phyloP scores from a whole-genome alignment of 305 asterid species.

The Solanum hybrid region DNA sequence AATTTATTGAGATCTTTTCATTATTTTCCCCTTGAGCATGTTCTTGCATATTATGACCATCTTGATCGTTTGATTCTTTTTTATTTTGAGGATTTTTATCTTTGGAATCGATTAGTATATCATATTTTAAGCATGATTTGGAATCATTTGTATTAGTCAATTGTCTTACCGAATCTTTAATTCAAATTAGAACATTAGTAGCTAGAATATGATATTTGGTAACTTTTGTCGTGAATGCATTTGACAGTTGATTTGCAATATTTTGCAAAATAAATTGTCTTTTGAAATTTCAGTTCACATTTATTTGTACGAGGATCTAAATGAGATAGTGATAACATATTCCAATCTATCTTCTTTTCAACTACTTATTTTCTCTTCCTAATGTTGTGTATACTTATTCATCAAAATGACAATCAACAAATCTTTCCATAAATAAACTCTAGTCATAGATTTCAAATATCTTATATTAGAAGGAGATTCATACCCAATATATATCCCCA shows the following conservation, averaged over 20 bases:
- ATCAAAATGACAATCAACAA: neutral
- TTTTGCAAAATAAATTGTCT: neutral
- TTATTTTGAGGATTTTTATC: neutral
- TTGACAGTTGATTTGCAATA: neutral
- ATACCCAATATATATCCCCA: neutral
- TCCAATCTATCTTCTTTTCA: neutral
- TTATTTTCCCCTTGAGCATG: neutral
- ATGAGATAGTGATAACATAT: neutral
- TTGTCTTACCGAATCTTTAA: neutral
- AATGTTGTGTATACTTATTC: neutral
- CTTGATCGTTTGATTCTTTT: neutral
- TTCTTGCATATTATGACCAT: neutral
- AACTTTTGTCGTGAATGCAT: neutral
- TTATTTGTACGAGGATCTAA: neutral
- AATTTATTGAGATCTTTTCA: neutral
- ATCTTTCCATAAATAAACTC: neutral
- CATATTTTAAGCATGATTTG: too few relatives aligned
- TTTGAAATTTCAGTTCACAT: neutral
- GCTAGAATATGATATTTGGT: neutral
- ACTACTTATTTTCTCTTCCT: neutral
- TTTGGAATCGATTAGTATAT: too few relatives aligned
- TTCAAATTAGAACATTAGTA: neutral
- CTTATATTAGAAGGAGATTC: neutral
- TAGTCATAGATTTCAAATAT: neutral
- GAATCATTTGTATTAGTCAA: too few relatives aligned